phyloP scores from a whole-genome alignment of 169 alveolate species.

The Sarcocystis neurona region DNA sequence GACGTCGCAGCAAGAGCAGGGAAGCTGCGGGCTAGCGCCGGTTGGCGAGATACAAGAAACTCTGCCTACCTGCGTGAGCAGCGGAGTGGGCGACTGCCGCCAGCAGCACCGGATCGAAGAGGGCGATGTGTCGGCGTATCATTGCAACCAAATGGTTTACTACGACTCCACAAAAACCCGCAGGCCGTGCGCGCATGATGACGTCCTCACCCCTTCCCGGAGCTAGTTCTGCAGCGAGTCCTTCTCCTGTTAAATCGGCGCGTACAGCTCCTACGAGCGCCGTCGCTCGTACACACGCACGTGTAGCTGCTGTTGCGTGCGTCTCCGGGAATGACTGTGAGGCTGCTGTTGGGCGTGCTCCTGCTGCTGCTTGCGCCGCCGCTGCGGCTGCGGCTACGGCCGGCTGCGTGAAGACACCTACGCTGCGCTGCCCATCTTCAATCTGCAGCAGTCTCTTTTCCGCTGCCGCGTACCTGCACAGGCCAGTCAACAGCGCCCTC shows the following conservation, averaged over 20 bases:
- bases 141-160: background rate
- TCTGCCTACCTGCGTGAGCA: conserved; percentile 5
- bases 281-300: no score
- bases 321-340: no score
- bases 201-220: no score
- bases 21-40: no score
- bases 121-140: background rate
- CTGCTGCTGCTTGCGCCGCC: background rate
- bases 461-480: background rate
- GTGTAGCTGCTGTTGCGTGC: no score
- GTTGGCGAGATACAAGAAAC: no score
- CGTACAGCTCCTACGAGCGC: no score
- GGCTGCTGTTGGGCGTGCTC: background rate
- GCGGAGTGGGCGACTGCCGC: conserved; percentile 20
- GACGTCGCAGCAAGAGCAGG: no score
- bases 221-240: no score
- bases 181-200: no score
- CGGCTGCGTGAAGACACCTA: no score
- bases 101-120: conserved; percentile 12
- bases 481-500: background rate
- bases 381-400: background rate
- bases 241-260: no score
- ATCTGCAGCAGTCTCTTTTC: background rate
- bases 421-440: background rate
- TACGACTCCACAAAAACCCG: background rate